A percentile compares a stretch with the other conserved stretches of the same genome.
Conservation (phyloP, 2,329 filamentous ascomycete species). For the Venturia aucupariae region DNA sequence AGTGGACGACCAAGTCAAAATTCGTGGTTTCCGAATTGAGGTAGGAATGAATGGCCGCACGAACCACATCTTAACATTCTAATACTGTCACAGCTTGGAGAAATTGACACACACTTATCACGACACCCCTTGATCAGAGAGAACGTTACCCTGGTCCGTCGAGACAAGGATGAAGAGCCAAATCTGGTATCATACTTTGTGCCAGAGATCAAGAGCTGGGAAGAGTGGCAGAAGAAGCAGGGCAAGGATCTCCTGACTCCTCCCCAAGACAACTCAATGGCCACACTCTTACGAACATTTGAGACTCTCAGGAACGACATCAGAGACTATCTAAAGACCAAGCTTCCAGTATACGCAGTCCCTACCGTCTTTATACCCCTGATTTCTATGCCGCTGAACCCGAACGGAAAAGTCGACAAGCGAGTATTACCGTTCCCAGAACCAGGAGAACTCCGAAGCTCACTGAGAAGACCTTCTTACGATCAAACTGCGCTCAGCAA, state of each 20-base stretch:
- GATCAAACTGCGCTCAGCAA: slow-evolving; percentile 33
- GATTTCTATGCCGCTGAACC: slow-evolving; percentile 62
- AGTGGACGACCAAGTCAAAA: slow-evolving; percentile 86
- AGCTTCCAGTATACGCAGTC: slow-evolving; percentile 65
- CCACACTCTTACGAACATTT: slow-evolving; percentile 51
- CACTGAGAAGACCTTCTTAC: slow-evolving; percentile 32
- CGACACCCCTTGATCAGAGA: slow-evolving; percentile 69
- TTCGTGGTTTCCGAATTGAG: slow-evolving; percentile 91
- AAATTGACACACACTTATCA: slow-evolving; percentile 79
- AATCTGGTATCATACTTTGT: slow-evolving; percentile 86
- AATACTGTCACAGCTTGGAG: slow-evolving; percentile 47
- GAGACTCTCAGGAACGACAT: slow-evolving; percentile 50
- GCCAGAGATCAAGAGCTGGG: slow-evolving; percentile 68
- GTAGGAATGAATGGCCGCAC: not conserved
- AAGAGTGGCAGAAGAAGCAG: slow-evolving; percentile 45
- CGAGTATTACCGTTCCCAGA: slow-evolving; percentile 74
- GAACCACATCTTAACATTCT: not conserved
- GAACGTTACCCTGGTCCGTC: slow-evolving; percentile 73
- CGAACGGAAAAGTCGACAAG: slow-evolving; percentile 51
- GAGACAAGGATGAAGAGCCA: slow-evolving; percentile 76
- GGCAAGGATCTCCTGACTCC: slow-evolving; percentile 18
- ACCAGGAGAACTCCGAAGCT: slow-evolving; percentile 22
- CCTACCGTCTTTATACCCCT: slow-evolving; percentile 67
- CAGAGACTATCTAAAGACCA: slow-evolving; percentile 60
- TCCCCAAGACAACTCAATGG: slow-evolving; percentile 41